These are phyloP conservation scores for Curvularia lunata DNA, from an alignment of 2,329 filamentous ascomycete species.

Conservation along the genomic window DNA sequence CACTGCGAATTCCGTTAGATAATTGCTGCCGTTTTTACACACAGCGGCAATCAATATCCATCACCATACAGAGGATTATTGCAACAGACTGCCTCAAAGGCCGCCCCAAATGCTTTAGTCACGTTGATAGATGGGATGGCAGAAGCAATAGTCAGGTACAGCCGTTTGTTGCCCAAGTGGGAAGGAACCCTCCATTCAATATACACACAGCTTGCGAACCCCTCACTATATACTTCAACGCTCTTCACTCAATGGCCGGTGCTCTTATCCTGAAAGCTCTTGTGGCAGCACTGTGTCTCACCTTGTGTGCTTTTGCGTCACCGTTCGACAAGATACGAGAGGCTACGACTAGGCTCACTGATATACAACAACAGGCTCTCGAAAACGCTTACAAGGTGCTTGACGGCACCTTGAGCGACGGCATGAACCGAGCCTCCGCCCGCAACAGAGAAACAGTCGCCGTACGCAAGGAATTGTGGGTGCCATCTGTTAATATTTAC, in stretches of 20 bases:
- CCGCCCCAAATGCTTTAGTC: background rate
- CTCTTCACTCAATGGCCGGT: conserved; percentile 29
- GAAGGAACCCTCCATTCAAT: background rate
- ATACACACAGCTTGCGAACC: background rate
- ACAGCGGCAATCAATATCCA: background rate
- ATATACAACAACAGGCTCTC: conserved; percentile 37
- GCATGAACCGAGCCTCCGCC: conserved; percentile 26
- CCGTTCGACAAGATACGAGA: conserved; percentile 30
- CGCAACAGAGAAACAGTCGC: conserved; percentile 51
- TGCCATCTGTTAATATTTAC: background rate
- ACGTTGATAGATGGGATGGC: background rate
- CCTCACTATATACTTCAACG: background rate
- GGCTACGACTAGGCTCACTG: conserved; percentile 27
- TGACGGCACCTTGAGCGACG: conserved; percentile 38
- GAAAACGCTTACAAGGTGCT: conserved; percentile 39
- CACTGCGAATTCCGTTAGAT: background rate
- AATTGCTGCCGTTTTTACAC: background rate
- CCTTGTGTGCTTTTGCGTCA: conserved; percentile 26
- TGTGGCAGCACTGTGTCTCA: conserved; percentile 32
- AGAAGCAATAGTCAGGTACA: background rate
- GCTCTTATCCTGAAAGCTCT: conserved; percentile 27
- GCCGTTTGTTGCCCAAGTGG: background rate
- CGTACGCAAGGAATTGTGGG: conserved; percentile 55
- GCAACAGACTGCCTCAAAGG: background rate
- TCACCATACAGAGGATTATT: background rate